Evolutionary conservation across 352 stramenopile genomes (phyloP).

Genomic region (Plasmopara muralis): DNA sequence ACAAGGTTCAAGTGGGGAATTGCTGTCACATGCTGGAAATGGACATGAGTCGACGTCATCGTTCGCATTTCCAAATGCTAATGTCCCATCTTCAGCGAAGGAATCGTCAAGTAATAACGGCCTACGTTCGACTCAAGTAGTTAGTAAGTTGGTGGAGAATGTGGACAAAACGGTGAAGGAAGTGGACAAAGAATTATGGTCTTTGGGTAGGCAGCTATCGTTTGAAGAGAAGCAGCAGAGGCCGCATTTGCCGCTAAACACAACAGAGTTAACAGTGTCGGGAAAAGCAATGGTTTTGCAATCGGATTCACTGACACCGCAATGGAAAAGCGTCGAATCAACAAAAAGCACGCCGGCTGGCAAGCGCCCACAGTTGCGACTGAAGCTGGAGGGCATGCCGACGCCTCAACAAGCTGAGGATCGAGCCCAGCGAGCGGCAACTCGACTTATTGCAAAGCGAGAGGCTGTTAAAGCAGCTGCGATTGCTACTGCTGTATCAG

Average conservation of each 20-base stretch:
- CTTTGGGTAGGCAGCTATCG: constrained; percentile 34
- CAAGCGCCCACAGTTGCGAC: constrained; percentile 58
- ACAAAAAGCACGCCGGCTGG: constrained; percentile 13
- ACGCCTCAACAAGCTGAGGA: constrained; percentile 81
- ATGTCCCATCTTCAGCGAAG: background rate
- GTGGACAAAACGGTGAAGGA: constrained; percentile 15
- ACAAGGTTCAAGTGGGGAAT: constrained; percentile 2
- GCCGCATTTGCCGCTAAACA: constrained; percentile 8
- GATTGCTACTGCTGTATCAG: constrained; percentile 25
- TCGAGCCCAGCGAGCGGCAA: constrained; percentile 64
- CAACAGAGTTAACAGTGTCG: constrained; percentile 4
- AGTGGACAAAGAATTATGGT: constrained; percentile 34
- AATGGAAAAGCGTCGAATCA: constrained; percentile 26
- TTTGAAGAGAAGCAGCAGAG: constrained; percentile 42
- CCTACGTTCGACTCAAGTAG: constrained; percentile 1
- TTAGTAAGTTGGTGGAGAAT: background rate
- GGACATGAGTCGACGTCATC: background rate
- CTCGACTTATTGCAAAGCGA: constrained; percentile 60
- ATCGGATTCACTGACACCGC: constrained; percentile 11
- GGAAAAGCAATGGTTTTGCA: constrained; percentile 11
- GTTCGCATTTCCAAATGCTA: background rate
- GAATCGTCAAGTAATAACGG: constrained; percentile 8
- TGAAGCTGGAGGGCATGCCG: constrained; percentile 85
- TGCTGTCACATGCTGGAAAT: constrained; percentile 7
- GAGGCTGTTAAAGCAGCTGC: constrained; percentile 58